Conservation (phyloP, 225 moss, liverwort and hornwort genomes). For the Lunularia cruciata region DNA sequence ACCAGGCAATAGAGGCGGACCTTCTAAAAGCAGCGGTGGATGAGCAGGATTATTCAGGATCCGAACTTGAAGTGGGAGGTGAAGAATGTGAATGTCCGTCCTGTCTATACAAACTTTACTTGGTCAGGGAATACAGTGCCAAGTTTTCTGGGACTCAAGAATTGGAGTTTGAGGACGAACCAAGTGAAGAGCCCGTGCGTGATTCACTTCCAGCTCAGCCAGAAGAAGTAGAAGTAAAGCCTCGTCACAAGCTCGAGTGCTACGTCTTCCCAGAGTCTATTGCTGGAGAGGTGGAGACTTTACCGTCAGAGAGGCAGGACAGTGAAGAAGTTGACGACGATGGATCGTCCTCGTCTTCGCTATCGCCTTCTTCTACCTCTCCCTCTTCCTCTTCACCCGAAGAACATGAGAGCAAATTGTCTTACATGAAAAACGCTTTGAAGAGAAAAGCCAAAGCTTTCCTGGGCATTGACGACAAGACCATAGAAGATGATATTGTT, state of each 20-base stretch:
- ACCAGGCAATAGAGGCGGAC: background rate
- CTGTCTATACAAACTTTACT: constrained; percentile 19
- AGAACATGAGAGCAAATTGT: background rate
- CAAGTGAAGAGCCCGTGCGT: background rate
- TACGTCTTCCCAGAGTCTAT: background rate
- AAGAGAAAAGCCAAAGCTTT: too few species aligned
- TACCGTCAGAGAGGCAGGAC: background rate
- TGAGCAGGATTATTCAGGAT: background rate
- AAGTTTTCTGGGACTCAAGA: background rate
- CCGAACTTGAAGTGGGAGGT: constrained; percentile 15
- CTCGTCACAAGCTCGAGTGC: background rate
- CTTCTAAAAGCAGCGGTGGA: too few species aligned
- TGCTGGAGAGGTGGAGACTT: background rate
- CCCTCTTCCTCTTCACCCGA: too few species aligned
- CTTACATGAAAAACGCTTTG: background rate
- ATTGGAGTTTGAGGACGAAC: background rate
- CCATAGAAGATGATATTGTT: background rate
- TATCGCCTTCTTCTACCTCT: too few species aligned
- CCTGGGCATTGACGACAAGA: constrained; percentile 6
- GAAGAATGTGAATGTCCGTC: constrained; percentile 25
- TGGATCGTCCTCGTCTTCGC: too few species aligned
- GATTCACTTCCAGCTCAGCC: background rate
- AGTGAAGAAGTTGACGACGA: too few species aligned
- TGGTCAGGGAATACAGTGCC: constrained; percentile 10
- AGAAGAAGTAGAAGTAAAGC: background rate